phyloP scores from a whole-genome alignment of 2,329 filamentous ascomycete genomes.

The Claviceps africana region DNA sequence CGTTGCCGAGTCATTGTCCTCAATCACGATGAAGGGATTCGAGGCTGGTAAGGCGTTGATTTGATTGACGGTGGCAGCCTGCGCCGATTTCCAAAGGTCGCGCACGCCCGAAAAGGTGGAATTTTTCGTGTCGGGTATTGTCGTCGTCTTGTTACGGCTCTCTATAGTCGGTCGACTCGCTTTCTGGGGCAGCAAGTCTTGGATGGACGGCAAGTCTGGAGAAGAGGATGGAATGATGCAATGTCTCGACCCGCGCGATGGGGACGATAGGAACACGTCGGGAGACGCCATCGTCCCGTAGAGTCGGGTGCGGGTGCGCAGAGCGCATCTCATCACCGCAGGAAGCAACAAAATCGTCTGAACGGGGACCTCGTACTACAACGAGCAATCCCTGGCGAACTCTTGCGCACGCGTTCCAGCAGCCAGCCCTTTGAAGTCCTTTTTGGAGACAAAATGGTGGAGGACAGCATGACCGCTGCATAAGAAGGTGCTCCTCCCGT shows the following conservation, averaged over 20 bases:
- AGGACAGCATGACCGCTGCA: not conserved
- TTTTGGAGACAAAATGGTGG: not conserved
- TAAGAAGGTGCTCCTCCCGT: not conserved
- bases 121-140: constrained; percentile 23
- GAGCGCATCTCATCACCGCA: constrained; percentile 27
- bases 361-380: not conserved
- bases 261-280: constrained; percentile 18
- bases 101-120: constrained; percentile 29
- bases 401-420: not conserved
- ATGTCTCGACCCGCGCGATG: constrained; percentile 18
- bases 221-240: constrained; percentile 31
- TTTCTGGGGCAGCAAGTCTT: constrained; percentile 29
- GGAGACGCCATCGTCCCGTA: constrained; percentile 20
- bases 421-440: not conserved
- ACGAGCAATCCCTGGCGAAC: no score
- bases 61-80: constrained; percentile 9
- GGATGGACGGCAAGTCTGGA: constrained; percentile 39
- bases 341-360: constrained; percentile 17
- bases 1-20: constrained; percentile 4
- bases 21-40: not conserved
- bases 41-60: not conserved
- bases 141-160: constrained; percentile 22
- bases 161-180: constrained; percentile 18
- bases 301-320: constrained; percentile 25
- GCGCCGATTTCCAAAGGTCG: constrained; percentile 20